Evolutionary conservation across 1,284 basidiomycete genomes (phyloP).

Genomic region (Irpex lacteus): DNA sequence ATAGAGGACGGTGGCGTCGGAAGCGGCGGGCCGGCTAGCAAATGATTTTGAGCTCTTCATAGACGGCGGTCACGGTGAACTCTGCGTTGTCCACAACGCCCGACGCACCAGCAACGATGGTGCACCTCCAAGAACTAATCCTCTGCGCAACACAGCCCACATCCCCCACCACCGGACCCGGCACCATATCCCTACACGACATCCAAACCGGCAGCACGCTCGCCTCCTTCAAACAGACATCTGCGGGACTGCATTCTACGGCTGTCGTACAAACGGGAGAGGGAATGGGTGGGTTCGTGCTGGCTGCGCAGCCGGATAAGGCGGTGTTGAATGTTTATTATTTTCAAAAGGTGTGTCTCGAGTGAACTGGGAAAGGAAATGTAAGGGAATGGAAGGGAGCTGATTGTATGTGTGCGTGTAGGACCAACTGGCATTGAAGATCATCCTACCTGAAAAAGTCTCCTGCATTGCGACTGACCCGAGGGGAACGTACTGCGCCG

Average conservation of each 20-base stretch:
- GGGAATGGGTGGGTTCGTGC: constrained; percentile 71
- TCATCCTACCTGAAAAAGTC: constrained; percentile 88
- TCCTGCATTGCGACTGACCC: constrained; percentile 76
- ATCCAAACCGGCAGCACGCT: constrained; percentile 66
- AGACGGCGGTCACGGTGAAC: too few relatives aligned
- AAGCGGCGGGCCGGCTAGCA: neutral
- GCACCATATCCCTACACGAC: constrained; percentile 67
- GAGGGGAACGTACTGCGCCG: constrained; percentile 77
- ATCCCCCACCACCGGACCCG: constrained; percentile 44
- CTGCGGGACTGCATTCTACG: constrained; percentile 53
- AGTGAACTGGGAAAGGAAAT: too few relatives aligned
- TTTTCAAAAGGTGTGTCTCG: constrained; percentile 81
- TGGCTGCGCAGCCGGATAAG: constrained; percentile 78
- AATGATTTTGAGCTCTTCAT: neutral
- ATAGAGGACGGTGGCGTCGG: neutral
- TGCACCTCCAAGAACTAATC: constrained; percentile 68
- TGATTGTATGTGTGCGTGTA: constrained; percentile 26
- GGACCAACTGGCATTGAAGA: constrained; percentile 86
- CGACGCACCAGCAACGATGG: neutral
- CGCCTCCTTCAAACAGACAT: constrained; percentile 77
- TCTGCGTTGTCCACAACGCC: too few relatives aligned
- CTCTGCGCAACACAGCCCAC: constrained; percentile 59
- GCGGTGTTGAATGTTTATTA: constrained; percentile 77
- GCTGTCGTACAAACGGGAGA: constrained; percentile 60
- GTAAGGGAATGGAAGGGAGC: too few relatives aligned